phyloP scores from a whole-genome alignment of 2,329 filamentous ascomycete species.

The Nemania sp. region DNA sequence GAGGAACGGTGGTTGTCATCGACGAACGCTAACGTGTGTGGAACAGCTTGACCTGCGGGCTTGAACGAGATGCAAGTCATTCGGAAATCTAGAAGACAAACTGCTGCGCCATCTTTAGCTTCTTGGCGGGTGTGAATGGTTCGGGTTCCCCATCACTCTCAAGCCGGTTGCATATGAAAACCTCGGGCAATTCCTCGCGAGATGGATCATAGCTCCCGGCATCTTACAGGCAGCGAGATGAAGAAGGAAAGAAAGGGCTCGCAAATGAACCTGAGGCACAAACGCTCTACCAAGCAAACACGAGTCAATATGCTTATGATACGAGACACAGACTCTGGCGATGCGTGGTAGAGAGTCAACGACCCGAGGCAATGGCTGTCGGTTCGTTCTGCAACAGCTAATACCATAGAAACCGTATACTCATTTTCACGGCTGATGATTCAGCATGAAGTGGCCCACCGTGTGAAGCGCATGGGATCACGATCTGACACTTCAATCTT shows the following conservation, averaged over 20 bases:
- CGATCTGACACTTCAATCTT: no score
- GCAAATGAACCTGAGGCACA: no score
- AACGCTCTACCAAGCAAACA: slow-evolving; percentile 6
- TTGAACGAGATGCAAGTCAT: not conserved
- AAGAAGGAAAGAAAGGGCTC: not conserved
- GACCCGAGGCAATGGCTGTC: not conserved
- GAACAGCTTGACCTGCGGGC: not conserved
- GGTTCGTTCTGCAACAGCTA: not conserved
- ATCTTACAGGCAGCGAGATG: not conserved
- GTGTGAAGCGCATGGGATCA: no score
- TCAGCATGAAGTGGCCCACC: no score
- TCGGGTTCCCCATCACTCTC: not conserved
- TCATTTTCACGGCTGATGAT: no score
- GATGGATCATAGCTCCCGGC: not conserved
- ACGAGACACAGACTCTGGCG: not conserved
- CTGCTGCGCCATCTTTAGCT: not conserved
- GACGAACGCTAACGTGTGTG: no score
- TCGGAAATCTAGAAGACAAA: not conserved
- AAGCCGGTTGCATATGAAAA: not conserved
- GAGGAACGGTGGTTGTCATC: no score
- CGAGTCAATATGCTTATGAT: not conserved
- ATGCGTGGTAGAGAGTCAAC: not conserved
- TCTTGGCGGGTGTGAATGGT: not conserved
- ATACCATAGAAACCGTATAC: not conserved
- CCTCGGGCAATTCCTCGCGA: not conserved